Conservation (phyloP, 2,329 filamentous ascomycete genomes). For the Xylariaceae sp. region DNA sequence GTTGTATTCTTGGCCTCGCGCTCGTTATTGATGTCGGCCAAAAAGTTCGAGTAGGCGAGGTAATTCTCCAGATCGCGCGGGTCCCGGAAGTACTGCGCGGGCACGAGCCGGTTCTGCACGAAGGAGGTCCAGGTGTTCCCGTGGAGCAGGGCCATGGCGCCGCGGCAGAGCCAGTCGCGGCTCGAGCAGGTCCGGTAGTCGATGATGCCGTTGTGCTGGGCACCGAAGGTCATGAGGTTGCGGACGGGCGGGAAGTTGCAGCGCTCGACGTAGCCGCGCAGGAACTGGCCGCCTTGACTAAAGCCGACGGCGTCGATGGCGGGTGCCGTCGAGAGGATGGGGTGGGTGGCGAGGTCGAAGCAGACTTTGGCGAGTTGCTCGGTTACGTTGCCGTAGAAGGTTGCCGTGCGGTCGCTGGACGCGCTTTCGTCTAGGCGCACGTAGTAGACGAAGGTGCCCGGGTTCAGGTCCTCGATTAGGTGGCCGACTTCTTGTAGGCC, state of each 20-base stretch:
- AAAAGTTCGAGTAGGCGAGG: constrained; percentile 74
- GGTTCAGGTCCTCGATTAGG: constrained; percentile 68
- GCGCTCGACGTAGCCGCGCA: constrained; percentile 83
- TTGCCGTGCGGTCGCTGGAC: constrained; percentile 68
- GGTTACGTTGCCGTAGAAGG: constrained; percentile 87
- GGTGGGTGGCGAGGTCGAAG: constrained; percentile 66
- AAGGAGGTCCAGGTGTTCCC: constrained; percentile 74
- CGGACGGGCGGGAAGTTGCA: constrained; percentile 73
- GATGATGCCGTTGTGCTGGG: constrained; percentile 86
- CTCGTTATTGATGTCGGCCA: constrained; percentile 97
- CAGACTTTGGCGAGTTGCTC: constrained; percentile 73
- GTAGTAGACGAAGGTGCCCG: constrained; percentile 78
- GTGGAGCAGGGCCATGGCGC: constrained; percentile 70
- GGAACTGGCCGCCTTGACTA: constrained; percentile 91
- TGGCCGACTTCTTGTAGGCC: constrained; percentile 66
- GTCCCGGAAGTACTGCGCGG: constrained; percentile 91
- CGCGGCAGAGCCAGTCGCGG: constrained; percentile 74
- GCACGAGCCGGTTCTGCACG: constrained; percentile 76
- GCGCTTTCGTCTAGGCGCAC: constrained; percentile 65
- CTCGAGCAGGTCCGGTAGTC: constrained; percentile 70
- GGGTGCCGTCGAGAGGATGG: constrained; percentile 73
- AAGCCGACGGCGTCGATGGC: constrained; percentile 90
- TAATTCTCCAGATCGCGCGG: constrained; percentile 64
- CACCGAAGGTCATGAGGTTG: constrained; percentile 81
- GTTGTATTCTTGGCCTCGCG: constrained; percentile 63